phyloP scores from a whole-genome alignment of 2,329 filamentous ascomycete genomes.

The Aspergillus sp. region DNA sequence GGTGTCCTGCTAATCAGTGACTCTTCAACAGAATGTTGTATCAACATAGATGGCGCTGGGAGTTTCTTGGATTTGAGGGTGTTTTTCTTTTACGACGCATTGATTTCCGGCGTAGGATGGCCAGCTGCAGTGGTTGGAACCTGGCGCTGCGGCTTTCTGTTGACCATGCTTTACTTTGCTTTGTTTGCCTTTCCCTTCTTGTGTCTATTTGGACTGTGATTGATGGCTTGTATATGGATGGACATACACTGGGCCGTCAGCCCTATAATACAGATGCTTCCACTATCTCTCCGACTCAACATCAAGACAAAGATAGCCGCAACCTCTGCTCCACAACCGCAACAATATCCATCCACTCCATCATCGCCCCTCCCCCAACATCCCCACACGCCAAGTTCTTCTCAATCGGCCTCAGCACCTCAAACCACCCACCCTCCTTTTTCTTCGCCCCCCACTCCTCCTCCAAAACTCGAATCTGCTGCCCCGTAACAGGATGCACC shows the following conservation, averaged over 20 bases:
- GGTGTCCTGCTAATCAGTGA: conserved; percentile 59
- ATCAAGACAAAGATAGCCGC: neutral
- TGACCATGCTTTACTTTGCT: neutral
- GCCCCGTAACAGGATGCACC: conserved; percentile 74
- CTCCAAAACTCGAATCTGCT: conserved; percentile 67
- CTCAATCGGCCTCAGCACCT: conserved; percentile 68
- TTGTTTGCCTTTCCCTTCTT: neutral
- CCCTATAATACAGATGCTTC: neutral
- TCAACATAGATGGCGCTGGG: neutral
- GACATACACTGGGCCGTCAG: neutral
- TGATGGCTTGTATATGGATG: conserved; percentile 2
- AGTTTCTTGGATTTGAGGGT: neutral
- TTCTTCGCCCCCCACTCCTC: conserved; percentile 66
- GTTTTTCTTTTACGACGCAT: neutral
- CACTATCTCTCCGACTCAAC: neutral
- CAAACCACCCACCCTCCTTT: conserved; percentile 56
- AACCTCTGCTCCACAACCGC: conserved; percentile 54
- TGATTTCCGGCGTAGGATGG: conserved; percentile 2
- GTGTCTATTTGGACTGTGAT: neutral
- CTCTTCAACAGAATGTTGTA: neutral
- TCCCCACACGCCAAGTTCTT: conserved; percentile 85
- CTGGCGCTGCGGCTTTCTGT: conserved; percentile 1
- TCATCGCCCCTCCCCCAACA: conserved; percentile 78
- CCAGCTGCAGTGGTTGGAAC: neutral
- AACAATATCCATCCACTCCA: conserved; percentile 74